A percentile compares a stretch with the other conserved stretches of the same genome.
Conservation (phyloP, 305 asterid species). For the Striga hermonthica region DNA sequence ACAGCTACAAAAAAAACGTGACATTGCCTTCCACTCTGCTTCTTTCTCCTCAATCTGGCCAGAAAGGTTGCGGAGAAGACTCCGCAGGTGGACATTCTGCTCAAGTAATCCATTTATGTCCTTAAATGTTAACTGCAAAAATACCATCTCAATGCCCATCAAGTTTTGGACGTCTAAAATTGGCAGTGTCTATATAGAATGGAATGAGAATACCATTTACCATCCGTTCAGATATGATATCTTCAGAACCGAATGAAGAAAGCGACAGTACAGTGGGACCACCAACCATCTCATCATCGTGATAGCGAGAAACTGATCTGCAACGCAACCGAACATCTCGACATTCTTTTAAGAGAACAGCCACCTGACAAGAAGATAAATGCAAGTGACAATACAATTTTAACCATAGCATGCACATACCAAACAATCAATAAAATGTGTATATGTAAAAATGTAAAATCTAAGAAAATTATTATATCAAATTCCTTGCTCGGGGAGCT, state of each 20-base stretch:
- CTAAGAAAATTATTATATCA: too few species aligned
- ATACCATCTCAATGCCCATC: conserved; percentile 21
- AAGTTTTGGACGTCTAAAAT: conserved; percentile 8
- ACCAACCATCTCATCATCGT: conserved; percentile 36
- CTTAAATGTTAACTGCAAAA: conserved; percentile 72
- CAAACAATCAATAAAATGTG: too few species aligned
- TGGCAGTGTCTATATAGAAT: background rate
- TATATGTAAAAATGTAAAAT: too few species aligned
- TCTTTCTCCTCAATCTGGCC: conserved; percentile 65
- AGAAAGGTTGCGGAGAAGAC: conserved; percentile 62
- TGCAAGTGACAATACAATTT: too few species aligned
- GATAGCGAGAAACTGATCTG: conserved; percentile 54
- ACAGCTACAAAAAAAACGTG: conserved; percentile 14
- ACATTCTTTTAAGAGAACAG: too few species aligned
- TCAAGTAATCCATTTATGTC: conserved; percentile 91
- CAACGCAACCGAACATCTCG: conserved; percentile 90
- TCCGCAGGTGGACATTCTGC: conserved; percentile 75
- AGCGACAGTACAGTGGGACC: conserved; percentile 33
- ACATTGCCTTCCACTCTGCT: conserved; percentile 60
- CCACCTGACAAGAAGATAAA: too few species aligned
- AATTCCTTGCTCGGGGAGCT: too few species aligned
- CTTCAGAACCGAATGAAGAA: conserved; percentile 43
- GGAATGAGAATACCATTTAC: conserved; percentile 45
- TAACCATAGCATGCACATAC: too few species aligned
- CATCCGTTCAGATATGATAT: conserved; percentile 50